A percentile compares a stretch with the other conserved stretches of the same genome.
These are phyloP conservation scores for Pinguiococcus pyrenoidosus DNA, from an alignment of 108 stramenopile species.

Conservation along the genomic window DNA sequence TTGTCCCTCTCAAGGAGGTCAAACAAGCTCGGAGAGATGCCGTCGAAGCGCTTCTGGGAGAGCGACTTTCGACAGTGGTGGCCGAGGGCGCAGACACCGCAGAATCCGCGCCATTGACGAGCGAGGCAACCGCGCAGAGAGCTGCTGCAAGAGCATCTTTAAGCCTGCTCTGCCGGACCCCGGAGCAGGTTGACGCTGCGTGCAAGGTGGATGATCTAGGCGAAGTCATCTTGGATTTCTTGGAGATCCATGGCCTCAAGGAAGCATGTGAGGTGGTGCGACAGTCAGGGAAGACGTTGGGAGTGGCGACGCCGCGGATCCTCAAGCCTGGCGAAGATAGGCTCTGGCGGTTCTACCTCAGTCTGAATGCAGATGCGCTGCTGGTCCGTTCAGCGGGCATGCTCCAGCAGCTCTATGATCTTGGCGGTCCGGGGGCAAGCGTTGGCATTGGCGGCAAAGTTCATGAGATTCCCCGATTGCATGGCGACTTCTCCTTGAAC, in stretches of 20 bases:
- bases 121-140: too few relatives aligned
- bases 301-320: slow-evolving; percentile 53
- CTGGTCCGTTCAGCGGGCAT: slow-evolving; percentile 50
- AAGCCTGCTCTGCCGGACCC: too few relatives aligned
- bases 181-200: too few relatives aligned
- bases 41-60: slow-evolving; percentile 38
- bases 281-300: slow-evolving; percentile 20
- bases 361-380: slow-evolving; percentile 46
- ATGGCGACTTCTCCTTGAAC: slow-evolving; percentile 58
- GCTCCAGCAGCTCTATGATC: slow-evolving; percentile 34
- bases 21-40: slow-evolving; percentile 47
- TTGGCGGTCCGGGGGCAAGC: slow-evolving; percentile 11
- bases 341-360: slow-evolving; percentile 46
- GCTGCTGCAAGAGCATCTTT: too few relatives aligned
- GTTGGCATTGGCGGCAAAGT: too few relatives aligned
- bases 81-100: too few relatives aligned
- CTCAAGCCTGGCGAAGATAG: slow-evolving; percentile 56
- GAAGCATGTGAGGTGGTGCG: slow-evolving; percentile 43
- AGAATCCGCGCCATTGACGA: too few relatives aligned
- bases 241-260: slow-evolving; percentile 52
- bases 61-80: too few relatives aligned
- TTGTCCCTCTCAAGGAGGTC: too few relatives aligned
- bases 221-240: slow-evolving; percentile 59
- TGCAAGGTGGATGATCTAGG: slow-evolving; percentile 45
- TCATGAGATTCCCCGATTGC: too few relatives aligned